Percentiles rank a stretch among this genome's conserved stretches.
phyloP scores from a whole-genome alignment of 2,329 filamentous ascomycete genomes.

The Penicillium corylophilum region DNA sequence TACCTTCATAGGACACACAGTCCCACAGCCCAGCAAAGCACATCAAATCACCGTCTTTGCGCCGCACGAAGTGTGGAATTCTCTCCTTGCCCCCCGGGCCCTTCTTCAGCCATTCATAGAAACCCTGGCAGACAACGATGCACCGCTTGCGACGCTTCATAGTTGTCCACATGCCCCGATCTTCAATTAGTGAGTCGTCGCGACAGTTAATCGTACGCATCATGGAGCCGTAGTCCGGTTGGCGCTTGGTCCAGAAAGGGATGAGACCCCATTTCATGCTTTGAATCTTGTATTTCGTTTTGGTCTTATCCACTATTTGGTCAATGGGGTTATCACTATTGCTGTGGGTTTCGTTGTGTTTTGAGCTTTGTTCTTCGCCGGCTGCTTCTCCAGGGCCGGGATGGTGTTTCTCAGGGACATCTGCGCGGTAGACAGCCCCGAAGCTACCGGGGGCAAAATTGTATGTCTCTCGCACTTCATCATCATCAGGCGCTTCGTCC shows the following conservation, averaged over 20 bases:
- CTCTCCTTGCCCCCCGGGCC: constrained; percentile 70
- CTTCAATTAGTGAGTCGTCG: constrained; percentile 75
- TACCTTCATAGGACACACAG: constrained; percentile 75
- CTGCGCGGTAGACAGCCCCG: constrained; percentile 81
- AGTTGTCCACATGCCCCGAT: constrained; percentile 82
- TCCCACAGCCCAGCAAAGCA: constrained; percentile 93
- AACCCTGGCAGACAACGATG: constrained; percentile 83
- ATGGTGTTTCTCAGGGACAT: constrained; percentile 60
- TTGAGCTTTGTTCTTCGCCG: constrained; percentile 13
- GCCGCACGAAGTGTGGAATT: constrained; percentile 78
- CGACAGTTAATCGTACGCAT: constrained; percentile 95
- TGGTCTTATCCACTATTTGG: constrained; percentile 9
- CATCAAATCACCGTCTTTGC: constrained; percentile 80
- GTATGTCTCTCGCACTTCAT: constrained; percentile 71
- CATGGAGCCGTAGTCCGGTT: constrained; percentile 72
- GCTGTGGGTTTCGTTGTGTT: not conserved
- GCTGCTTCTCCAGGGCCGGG: constrained; percentile 24
- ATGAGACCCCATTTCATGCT: constrained; percentile 95
- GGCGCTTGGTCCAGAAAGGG: constrained; percentile 88
- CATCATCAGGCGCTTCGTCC: constrained; percentile 69
- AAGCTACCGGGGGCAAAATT: constrained; percentile 89
- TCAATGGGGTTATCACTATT: constrained; percentile 13
- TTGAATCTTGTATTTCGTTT: constrained; percentile 73
- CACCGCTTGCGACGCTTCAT: constrained; percentile 92
- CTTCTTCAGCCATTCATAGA: constrained; percentile 93